A percentile compares a stretch with the other conserved stretches of the same genome.
Evolutionary conservation across 257 asterid genomes (phyloP).

Genomic region (Solanum acaule): DNA sequence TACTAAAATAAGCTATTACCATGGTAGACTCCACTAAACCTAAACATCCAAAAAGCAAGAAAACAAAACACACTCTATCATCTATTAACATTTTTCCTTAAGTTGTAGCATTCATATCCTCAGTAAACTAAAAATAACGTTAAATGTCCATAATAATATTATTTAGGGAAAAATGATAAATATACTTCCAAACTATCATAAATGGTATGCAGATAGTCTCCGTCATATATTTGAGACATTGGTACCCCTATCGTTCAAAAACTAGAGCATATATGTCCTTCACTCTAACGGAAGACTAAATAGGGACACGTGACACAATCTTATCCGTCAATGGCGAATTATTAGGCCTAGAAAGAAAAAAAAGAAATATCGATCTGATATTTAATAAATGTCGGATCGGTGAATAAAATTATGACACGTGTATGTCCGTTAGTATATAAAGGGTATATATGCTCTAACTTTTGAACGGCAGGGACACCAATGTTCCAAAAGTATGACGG

Average conservation of each 20-base stretch:
- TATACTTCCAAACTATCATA: fast-evolving
- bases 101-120: background rate
- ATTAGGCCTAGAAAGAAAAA: no score
- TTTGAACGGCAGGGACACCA: fast-evolving
- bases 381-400: fast-evolving
- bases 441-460: fast-evolving
- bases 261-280: fast-evolving
- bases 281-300: no score
- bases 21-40: background rate
- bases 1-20: no score
- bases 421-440: no score
- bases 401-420: fast-evolving
- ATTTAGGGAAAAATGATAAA: background rate
- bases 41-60: background rate
- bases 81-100: no score
- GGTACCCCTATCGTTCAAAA: fast-evolving
- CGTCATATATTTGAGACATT: fast-evolving
- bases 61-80: no score
- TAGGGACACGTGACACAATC: fast-evolving
- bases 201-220: fast-evolving
- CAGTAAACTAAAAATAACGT: no score
- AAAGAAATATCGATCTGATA: no score
- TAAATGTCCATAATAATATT: no score
- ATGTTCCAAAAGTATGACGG: no score
- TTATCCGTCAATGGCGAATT: no score